Percentiles rank a stretch among this genome's conserved stretches.
These are phyloP conservation scores for Polychaeton citri DNA, from an alignment of 2,329 filamentous ascomycete species.

Conservation along the genomic window DNA sequence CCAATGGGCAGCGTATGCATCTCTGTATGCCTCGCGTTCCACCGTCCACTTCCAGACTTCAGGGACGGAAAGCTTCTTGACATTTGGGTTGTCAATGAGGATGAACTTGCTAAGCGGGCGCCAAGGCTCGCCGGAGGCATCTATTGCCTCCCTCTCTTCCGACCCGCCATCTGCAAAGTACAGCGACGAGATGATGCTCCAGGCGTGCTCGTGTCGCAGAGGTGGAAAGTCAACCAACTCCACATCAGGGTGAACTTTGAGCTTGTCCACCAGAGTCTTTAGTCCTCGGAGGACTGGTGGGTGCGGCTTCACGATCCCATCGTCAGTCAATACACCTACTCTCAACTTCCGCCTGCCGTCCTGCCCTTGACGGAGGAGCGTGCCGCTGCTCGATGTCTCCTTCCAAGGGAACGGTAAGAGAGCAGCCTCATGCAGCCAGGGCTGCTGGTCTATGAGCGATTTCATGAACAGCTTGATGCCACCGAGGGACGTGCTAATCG, in stretches of 20 bases:
- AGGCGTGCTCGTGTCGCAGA: slow-evolving; percentile 36
- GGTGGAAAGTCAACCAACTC: slow-evolving; percentile 40
- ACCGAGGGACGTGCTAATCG: slow-evolving; percentile 39
- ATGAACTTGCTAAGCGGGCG: slow-evolving; percentile 47
- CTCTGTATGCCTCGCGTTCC: slow-evolving; percentile 31
- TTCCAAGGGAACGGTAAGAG: slow-evolving; percentile 47
- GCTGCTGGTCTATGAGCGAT: slow-evolving; percentile 36
- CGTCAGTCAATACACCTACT: slow-evolving; percentile 51
- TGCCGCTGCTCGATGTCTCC: slow-evolving; percentile 2
- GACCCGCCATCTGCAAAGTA: slow-evolving; percentile 50
- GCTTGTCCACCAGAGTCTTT: slow-evolving; percentile 27
- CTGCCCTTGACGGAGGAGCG: slow-evolving; percentile 8
- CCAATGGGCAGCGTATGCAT: slow-evolving; percentile 34
- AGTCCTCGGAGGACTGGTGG: slow-evolving; percentile 50
- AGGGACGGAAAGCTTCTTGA: slow-evolving; percentile 27
- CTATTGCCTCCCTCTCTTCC: slow-evolving; percentile 38
- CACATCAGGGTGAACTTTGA: slow-evolving; percentile 34
- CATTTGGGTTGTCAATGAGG: slow-evolving; percentile 39
- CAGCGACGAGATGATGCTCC: slow-evolving; percentile 32
- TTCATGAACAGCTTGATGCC: slow-evolving; percentile 43
- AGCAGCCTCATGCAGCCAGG: slow-evolving; percentile 46
- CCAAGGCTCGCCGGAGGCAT: slow-evolving; percentile 43
- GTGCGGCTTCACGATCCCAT: slow-evolving; percentile 51
- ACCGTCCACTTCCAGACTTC: slow-evolving; percentile 30
- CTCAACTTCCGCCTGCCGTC: slow-evolving; percentile 29